Base-by-base conservation (phyloP, 768 basidiomycete species). In the Pleurotus pulmonarius region DNA sequence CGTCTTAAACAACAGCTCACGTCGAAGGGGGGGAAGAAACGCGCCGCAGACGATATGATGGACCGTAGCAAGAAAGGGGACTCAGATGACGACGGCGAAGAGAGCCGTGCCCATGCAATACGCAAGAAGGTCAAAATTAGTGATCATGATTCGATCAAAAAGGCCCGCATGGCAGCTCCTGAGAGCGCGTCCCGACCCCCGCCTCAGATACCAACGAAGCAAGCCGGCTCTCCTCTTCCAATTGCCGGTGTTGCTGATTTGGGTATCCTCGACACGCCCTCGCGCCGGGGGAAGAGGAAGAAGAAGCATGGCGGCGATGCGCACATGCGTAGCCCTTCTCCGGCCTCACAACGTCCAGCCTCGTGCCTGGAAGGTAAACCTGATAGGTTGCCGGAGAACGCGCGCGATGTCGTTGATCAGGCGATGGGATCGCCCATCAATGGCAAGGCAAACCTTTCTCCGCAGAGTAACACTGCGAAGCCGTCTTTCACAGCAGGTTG, bases 1-100 rank as follows among this genome's bases (percentile, higher is more conserved):
- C 81, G 81, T 59, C 75, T 92, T 16, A 86, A 83, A 65, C 76
- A 77, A 54, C 83, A 79, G 63, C 76, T 92, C 1, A 63, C 74
- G 9, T 83, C 76, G 38, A 72, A 73, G 54, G 22, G 26, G 12
- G 68, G 72, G 4, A 76, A 76, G 55, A 88, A 84, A 64, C 77
- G 79, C 13, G 56, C 64, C 16, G 63, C 75, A 43, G 76, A 78
- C 39, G 74, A 78, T 16, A 78, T 75, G 18, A 71, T 67, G 15
- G 70, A 62, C 0, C 54, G 61, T 20, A 44, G 56, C 4, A 55
- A 61, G 15, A 51, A 64, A 49, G 60, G 61, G 51, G 57, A 57
- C 56, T 72, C 62, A 40, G 48, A 47, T 8, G 76, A 79, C 40
- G 76, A 79, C 44, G 86, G 86, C 26, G 81, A 80, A 24, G 86